A percentile compares a stretch with the other conserved stretches of the same genome.
These are phyloP conservation scores for Cordyceps militaris DNA, from an alignment of 2,329 filamentous ascomycete species.

Conservation along the genomic window DNA sequence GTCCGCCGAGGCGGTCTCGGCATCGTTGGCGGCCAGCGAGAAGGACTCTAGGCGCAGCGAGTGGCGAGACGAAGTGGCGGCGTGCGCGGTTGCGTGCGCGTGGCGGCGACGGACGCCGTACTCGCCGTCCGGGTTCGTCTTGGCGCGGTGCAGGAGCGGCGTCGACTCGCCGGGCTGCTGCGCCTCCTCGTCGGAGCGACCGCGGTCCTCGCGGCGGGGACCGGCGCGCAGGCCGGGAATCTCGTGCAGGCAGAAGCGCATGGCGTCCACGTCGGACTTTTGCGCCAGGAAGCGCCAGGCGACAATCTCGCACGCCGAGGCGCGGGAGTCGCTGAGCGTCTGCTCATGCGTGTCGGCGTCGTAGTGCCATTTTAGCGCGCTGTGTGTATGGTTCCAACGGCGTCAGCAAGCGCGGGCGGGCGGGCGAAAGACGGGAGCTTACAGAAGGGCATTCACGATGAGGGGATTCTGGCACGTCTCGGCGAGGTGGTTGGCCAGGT, in stretches of 20 bases:
- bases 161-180: conserved; percentile 27
- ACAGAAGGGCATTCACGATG: conserved; percentile 68
- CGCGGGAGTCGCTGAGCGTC: conserved; percentile 60
- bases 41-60: conserved; percentile 44
- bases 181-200: conserved; percentile 35
- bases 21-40: conserved; percentile 42
- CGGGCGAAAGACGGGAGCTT: conserved; percentile 23
- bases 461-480: conserved; percentile 58
- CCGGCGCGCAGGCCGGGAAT: conserved; percentile 39
- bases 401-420: neutral
- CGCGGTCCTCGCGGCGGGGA: neutral
- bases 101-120: conserved; percentile 29
- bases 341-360: conserved; percentile 55
- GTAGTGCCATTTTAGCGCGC: conserved; percentile 70
- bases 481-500: conserved; percentile 58
- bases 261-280: conserved; percentile 64
- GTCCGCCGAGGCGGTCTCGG: conserved; percentile 22
- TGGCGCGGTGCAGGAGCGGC: neutral
- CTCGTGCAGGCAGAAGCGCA: conserved; percentile 69
- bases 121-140: conserved; percentile 15
- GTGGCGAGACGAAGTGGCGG: conserved; percentile 19
- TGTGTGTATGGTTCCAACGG: conserved; percentile 25
- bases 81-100: neutral
- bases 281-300: conserved; percentile 71
- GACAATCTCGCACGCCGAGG: conserved; percentile 71